Evolutionary conservation across 2,329 filamentous ascomycete genomes (phyloP), one percentile per base, ranked within the genome.

Genomic region (Drechmeria coniospora): DNA sequence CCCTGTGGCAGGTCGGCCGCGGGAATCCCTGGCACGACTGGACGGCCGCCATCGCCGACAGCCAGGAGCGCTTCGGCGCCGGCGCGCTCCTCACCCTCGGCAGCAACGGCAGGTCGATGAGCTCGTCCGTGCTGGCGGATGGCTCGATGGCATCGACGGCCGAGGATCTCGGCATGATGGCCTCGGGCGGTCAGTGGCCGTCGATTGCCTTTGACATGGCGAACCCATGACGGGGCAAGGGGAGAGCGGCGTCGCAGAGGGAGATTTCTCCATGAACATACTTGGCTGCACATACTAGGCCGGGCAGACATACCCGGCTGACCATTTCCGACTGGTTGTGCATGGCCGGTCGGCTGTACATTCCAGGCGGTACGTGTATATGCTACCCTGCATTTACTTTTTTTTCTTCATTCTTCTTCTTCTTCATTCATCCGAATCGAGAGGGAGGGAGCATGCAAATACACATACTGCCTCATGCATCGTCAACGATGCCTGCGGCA

Each of bases 1-100:
- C 45, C 33, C 44, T 52, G 36, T 56, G 45, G 50, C 45, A 45
- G 20, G 39, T 32, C 4, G 35, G 36, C 8, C 43, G 48, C 4
- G 53, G 50, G 6, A 67, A 60, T 33, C 53, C 61, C 0, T 70
- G 65, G 65, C 56, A 64, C 11, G 60, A 68, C 44, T 70, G 65
- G 65, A 61, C 63, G 7, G 53, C 57, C 1, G 61, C 63, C 29
- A 59, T 69, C 16, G 54, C 58, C 19, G 58, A 64, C 36, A 59
- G 46, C 19, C 59, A 63, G 32, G 60, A 65, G 24, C 53, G 59
- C 15, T 66, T 60, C 42, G 60, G 58, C 33, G 62, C 62, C 16
- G 60, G 52, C 25, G 56, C 63, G 10, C 46, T 68, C 9, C 46
- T 68, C 35, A 61, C 56, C 1, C 47, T 68, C 4, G 61, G 59